Conservation (phyloP, 306 rosid genomes). For the Datisca glomerata region DNA sequence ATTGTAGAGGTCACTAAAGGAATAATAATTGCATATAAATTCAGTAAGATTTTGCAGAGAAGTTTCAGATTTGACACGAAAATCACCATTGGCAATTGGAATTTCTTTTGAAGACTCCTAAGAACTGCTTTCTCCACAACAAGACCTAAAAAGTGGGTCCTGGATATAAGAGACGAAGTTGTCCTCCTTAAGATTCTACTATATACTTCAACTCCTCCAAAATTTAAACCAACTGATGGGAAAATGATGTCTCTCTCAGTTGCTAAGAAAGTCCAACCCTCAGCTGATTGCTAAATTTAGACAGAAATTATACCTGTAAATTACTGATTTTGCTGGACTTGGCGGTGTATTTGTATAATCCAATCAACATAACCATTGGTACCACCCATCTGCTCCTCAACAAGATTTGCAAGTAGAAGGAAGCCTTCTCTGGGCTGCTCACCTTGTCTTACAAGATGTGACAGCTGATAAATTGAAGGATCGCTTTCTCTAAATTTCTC, state of each 20-base stretch:
- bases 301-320: conserved; percentile 30
- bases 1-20: neutral
- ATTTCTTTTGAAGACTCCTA: neutral
- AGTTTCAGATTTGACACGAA: neutral
- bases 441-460: conserved; percentile 94
- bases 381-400: conserved; percentile 90
- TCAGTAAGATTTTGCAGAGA: too few relatives aligned
- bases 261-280: too few relatives aligned
- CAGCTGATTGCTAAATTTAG: too few relatives aligned
- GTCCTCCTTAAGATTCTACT: neutral
- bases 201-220: neutral
- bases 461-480: conserved; percentile 44
- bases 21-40: too few relatives aligned
- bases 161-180: neutral
- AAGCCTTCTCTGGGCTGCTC: conserved; percentile 93
- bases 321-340: conserved; percentile 75
- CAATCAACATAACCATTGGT: conserved; percentile 76
- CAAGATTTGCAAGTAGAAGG: conserved; percentile 71
- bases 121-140: neutral
- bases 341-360: conserved; percentile 78
- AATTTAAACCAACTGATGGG: neutral
- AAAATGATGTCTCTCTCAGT: too few relatives aligned
- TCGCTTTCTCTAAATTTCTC: conserved; percentile 57
- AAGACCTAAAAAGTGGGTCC: neutral
- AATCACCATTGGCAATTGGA: neutral